phyloP scores from a whole-genome alignment of 345 rosid genomes.

The Citrus sinensis region DVS_A1.0 CM039167.1:28817501-28818000 shows the following conservation, averaged over 20 bases:
- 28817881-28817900: conserved; percentile 17
- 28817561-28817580: background rate
- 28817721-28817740: conserved; percentile 27
- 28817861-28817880: conserved; percentile 29
- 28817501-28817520: no score
- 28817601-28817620: background rate
- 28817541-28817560: background rate
- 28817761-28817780: conserved; percentile 36
- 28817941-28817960: conserved; percentile 24
- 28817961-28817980: background rate
- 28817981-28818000: conserved; percentile 44
- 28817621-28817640: conserved; percentile 5
- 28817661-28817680: background rate
- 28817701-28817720: conserved; percentile 23
- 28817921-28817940: conserved; percentile 20
- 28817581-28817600: background rate
- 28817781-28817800: background rate
- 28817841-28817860: background rate
- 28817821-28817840: background rate
- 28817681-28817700: conserved; percentile 16
- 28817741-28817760: conserved; percentile 8
- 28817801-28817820: background rate
- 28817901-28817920: conserved; percentile 14
- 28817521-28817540: background rate
- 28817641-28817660: background rate